Evolutionary conservation across 495 filamentous ascomycete species (phyloP), one percentile per base, ranked within the genome.

Genomic region (Coniosporium apollinis): DNA sequence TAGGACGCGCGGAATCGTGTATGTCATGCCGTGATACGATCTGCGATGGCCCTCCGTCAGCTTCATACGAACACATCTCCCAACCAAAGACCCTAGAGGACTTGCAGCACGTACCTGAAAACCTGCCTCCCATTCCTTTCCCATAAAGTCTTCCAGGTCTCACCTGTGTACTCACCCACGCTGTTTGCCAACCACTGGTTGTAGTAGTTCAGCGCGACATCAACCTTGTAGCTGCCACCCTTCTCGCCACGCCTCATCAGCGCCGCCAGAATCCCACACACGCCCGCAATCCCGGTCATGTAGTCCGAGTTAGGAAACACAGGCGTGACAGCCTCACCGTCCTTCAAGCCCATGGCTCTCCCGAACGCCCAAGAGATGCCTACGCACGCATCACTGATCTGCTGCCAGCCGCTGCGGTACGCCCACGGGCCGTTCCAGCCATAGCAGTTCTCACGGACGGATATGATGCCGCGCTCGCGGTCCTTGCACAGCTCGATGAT

Each of bases 401-500:
- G 65, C 49, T 70, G 67, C 66, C 67, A 72, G 3, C 67, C 67
- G 31, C 55, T 61, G 7, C 69, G 54, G 21, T 64, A 46, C 21
- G 37, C 39, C 66, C 60, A 69, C 8, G 65, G 64, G 3, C 69
- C 69, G 34, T 65, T 45, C 61, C 64, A 71, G 5, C 69, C 69
- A 43, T 69, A 69, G 45, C 65, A 72, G 40, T 74, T 70, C 49
- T 72, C 69, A 5, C 64, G 55, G 5, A 59, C 61, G 28, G 67
- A 58, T 9, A 74, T 52, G 29, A 70, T 57, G 5, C 68, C 69
- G 5, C 50, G 43, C 0, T 48, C 54, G 8, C 66, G 52, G 22
- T 61, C 48, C 38, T 53, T 59, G 1, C 55, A 60, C 19, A 72
- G 34, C n/a, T 66, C 60, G 2, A 69, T 50, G n/a, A 73, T 55